Conservation (phyloP, 2,329 filamentous ascomycete species). For the Annulohypoxylon truncatum region DNA sequence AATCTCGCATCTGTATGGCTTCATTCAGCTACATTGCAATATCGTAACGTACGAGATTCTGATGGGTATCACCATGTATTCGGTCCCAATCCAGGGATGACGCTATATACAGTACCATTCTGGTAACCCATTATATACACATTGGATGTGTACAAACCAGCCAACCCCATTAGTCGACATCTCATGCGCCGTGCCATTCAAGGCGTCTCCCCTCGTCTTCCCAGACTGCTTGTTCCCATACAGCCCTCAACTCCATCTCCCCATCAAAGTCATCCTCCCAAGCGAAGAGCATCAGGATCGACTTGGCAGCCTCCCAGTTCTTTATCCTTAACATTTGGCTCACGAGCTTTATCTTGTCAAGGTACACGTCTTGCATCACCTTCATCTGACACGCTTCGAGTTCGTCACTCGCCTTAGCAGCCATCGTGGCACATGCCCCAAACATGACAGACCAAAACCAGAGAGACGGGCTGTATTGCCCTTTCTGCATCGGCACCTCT, state of each 20-base stretch:
- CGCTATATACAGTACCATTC: slow-evolving; percentile 30
- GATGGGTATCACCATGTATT: slow-evolving; percentile 28
- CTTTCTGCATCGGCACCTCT: slow-evolving; percentile 55
- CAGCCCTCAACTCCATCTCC: slow-evolving; percentile 54
- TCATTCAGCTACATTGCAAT: slow-evolving; percentile 3
- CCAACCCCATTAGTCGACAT: slow-evolving; percentile 12
- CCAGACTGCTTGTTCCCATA: slow-evolving; percentile 57
- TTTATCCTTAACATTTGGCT: slow-evolving; percentile 54
- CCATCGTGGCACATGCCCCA: slow-evolving; percentile 56
- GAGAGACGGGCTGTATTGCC: slow-evolving; percentile 56
- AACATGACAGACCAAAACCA: slow-evolving; percentile 62
- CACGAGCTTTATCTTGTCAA: slow-evolving; percentile 56
- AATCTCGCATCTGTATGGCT: background rate
- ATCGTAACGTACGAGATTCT: background rate
- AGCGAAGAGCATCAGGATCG: slow-evolving; percentile 53
- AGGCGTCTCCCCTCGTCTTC: slow-evolving; percentile 37
- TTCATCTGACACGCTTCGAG: slow-evolving; percentile 54
- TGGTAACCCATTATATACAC: slow-evolving; percentile 17
- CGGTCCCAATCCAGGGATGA: slow-evolving; percentile 7
- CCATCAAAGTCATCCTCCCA: slow-evolving; percentile 56
- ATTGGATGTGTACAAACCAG: slow-evolving; percentile 19
- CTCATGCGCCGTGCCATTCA: slow-evolving; percentile 29
- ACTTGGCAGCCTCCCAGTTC: slow-evolving; percentile 55
- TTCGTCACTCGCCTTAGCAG: slow-evolving; percentile 52
- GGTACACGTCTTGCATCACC: slow-evolving; percentile 54